Evolutionary conservation across 495 filamentous ascomycete species (phyloP).

Genomic region (Daldinia vernicosa): DNA sequence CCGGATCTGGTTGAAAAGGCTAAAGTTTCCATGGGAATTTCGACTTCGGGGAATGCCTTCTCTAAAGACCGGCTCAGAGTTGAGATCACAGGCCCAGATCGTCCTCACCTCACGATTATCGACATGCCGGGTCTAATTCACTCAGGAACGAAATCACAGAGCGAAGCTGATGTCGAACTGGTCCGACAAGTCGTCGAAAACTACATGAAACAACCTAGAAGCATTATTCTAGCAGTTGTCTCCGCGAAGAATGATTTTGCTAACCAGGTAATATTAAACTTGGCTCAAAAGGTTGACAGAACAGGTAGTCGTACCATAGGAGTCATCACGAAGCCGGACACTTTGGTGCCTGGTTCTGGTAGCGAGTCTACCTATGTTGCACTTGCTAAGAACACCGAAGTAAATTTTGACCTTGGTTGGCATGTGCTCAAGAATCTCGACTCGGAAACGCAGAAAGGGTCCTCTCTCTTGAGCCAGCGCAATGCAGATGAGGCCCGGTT

Average conservation of each 20-base stretch:
- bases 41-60: slow-evolving; percentile 52
- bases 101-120: slow-evolving; percentile 68
- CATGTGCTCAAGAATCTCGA: slow-evolving; percentile 68
- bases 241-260: slow-evolving; percentile 60
- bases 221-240: slow-evolving; percentile 68
- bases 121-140: slow-evolving; percentile 70
- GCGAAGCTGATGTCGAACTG: slow-evolving; percentile 54
- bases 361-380: slow-evolving; percentile 37
- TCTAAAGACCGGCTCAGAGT: slow-evolving; percentile 68
- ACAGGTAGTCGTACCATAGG: slow-evolving; percentile 60
- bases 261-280: slow-evolving; percentile 59
- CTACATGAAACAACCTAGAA: slow-evolving; percentile 66
- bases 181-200: slow-evolving; percentile 59
- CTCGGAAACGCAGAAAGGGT: slow-evolving; percentile 52
- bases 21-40: slow-evolving; percentile 59
- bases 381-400: slow-evolving; percentile 59
- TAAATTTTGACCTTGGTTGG: slow-evolving; percentile 68
- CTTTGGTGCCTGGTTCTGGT: slow-evolving; percentile 32
- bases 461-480: slow-evolving; percentile 47
- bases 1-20: slow-evolving; percentile 56
- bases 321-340: slow-evolving; percentile 48
- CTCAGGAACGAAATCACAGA: slow-evolving; percentile 53
- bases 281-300: slow-evolving; percentile 54
- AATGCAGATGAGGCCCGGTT: slow-evolving; percentile 50
- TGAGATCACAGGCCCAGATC: slow-evolving; percentile 66